Base-by-base conservation (phyloP, 1,139 yeast genomes). In the Hyphopichia wangnamkhiaoensis region DNA sequence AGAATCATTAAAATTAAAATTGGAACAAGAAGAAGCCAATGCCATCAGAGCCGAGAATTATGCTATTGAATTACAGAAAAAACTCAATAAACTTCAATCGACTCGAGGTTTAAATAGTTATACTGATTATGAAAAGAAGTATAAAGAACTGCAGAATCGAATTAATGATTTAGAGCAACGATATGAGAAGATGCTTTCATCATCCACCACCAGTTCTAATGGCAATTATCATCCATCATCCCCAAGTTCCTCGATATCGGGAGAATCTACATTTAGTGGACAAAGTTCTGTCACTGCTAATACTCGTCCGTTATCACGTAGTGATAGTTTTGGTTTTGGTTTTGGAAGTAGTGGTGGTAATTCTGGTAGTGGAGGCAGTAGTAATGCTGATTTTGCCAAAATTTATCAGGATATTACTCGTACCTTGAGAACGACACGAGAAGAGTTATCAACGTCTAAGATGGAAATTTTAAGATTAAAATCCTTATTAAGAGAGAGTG, bases 391-490 rank as follows among this genome's bases (percentile, higher is more conserved):
- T 35, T 65, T 79, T 47, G 65, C 74, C 4, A 64, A 66, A 31
- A 77, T 78, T 3, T 80, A 79, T 49, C 82, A 79, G 46, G 85
- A 80, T 38, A 71, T 80, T 6, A 68, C 80, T 16, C 71, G 65
- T 39, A 76, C 79, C 9, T 61, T 80, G 37, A 71, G 66, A 39
- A 51, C 69, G 2, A 68, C 82, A 1, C 68, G 81, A 42, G 79
- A 74, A 33, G 80, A 79, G 46, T 62, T 79, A 35, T 61, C 72
- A 29, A 51, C 63, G 31, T 65, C 85, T 10, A 74, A 80, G 56
- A 62, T 74, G 47, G 80, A 77, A 44, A 75, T 78, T 27, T 64
- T 71, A 30, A 65, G 79, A 40, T 60, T 83, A 35, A 79, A 80
- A 49, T 71, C 75, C 2, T 64, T 76, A 41, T 56, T 75, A 26